Evolutionary conservation across 2,329 filamentous ascomycete genomes (phyloP), one percentile per base, ranked within the genome.

Genomic region (Aspergillus pseudonomiae): DNA sequence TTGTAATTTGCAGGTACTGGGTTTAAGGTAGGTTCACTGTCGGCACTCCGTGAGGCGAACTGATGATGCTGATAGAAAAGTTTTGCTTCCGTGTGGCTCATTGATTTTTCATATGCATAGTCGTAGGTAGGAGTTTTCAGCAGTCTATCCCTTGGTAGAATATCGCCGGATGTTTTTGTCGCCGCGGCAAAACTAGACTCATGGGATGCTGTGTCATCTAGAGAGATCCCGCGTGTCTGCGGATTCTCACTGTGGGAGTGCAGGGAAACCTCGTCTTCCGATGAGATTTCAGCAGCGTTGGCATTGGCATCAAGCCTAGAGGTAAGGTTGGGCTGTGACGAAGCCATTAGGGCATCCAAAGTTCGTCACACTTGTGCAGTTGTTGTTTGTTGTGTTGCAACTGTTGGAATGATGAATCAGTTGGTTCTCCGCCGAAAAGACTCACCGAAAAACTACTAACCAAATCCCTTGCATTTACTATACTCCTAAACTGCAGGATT

Each of bases 21-120:
- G 67, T 76, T 74, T 73, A 78, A 65, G 70, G 79, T 73, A 74
- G 73, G 66, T 64, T 78, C 75, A 26, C 71, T 74, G 30, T 73
- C 77, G 54, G 66, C 71, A 63, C 71, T 74, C 63, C 75, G 82
- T 46, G 80, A 83, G 66, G 90, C 90, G 63, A 89, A 82, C 77
- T 93, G 91, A 78, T 92, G 93, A 68, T 92, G 86, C 80, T 97
- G 94, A 78, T 97, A 99, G 81, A 98, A 96, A 66, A 97, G 86
- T 79, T 97, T 98, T 64, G 94, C 92, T 76, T 99, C 95, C 30
- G 92, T 90, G 77, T 97, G 93, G 73, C 91, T 96, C 88, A 97
- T 91, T 74, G 94, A 92, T 73, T 95, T 96, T 79, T 99, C 95
- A 59, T 92, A 91, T 59, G 94, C 90, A 73, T 94, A 93, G 78